phyloP scores from a whole-genome alignment of 352 stramenopile species.

The Blastocystis hominis region DNA sequence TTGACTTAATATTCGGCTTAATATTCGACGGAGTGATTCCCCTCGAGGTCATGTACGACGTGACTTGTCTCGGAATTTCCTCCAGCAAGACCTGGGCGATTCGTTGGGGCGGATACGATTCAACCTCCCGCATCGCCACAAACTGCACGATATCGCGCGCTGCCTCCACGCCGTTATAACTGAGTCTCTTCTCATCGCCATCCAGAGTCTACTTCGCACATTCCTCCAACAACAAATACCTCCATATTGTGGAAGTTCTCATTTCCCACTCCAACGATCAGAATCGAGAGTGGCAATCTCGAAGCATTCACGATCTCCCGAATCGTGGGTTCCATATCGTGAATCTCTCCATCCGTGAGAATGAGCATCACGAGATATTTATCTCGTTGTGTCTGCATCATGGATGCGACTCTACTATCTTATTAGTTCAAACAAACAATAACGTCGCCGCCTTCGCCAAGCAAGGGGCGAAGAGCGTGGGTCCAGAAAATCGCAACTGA shows the following conservation, averaged over 20 bases:
- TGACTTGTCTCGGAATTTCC: conserved; percentile 70
- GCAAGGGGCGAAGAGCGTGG: conserved; percentile 64
- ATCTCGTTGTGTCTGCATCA: conserved; percentile 57
- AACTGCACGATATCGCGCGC: conserved; percentile 63
- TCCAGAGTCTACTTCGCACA: conserved; percentile 62
- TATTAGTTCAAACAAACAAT: background rate
- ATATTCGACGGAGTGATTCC: conserved; percentile 62
- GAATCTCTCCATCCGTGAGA: conserved; percentile 75
- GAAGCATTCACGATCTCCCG: conserved; percentile 55
- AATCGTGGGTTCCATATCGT: conserved; percentile 70
- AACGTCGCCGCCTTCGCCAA: conserved; percentile 54
- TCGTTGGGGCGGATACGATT: background rate
- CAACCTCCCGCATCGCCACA: conserved; percentile 2
- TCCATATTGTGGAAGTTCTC: conserved; percentile 71
- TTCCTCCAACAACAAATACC: background rate
- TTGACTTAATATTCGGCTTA: background rate
- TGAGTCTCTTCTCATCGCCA: conserved; percentile 66
- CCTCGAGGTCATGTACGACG: conserved; percentile 70
- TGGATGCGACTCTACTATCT: background rate
- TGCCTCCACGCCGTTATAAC: conserved; percentile 62
- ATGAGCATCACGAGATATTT: conserved; percentile 78
- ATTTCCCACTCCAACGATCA: conserved; percentile 70
- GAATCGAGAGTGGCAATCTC: conserved; percentile 63
- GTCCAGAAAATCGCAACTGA: conserved; percentile 61
- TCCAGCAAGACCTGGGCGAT: conserved; percentile 67